phyloP scores from a whole-genome alignment of 83 land plant genomes.

The Picea abies region DNA sequence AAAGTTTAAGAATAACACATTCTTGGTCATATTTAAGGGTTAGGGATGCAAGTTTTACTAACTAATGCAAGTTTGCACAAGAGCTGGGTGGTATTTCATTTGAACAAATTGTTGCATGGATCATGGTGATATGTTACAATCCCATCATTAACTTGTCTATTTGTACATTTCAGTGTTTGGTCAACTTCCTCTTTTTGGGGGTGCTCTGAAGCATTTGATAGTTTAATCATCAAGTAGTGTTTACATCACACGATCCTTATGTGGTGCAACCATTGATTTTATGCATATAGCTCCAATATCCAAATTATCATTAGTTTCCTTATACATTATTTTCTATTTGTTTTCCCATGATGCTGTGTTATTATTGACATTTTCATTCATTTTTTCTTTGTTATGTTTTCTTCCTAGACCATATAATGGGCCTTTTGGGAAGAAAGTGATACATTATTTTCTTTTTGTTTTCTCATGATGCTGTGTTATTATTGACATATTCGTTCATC shows the following conservation, averaged over 20 bases:
- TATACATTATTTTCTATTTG: not conserved
- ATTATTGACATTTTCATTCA: too few species aligned
- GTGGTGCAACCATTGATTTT: not conserved
- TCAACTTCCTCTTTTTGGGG: not conserved
- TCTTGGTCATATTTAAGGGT: not conserved
- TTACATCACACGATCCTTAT: not conserved
- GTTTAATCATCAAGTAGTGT: not conserved
- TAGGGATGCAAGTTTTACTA: not conserved
- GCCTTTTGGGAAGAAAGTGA: conserved; percentile 54
- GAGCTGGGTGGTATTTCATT: not conserved
- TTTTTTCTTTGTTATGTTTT: not conserved
- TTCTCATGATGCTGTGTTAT: not conserved
- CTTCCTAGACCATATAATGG: conserved; percentile 41
- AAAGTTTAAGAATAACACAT: not conserved
- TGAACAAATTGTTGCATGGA: not conserved
- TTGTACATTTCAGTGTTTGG: too few species aligned
- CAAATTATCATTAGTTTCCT: too few species aligned
- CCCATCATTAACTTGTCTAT: not conserved
- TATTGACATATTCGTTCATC: too few species aligned
- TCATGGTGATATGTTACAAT: not conserved
- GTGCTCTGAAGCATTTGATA: not conserved
- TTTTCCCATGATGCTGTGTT: not conserved
- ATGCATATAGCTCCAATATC: not conserved
- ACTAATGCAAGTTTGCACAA: not conserved
- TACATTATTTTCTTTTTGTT: not conserved